phyloP scores from a whole-genome alignment of 2,329 filamentous ascomycete species.

The Colletotrichum karsti region DNA sequence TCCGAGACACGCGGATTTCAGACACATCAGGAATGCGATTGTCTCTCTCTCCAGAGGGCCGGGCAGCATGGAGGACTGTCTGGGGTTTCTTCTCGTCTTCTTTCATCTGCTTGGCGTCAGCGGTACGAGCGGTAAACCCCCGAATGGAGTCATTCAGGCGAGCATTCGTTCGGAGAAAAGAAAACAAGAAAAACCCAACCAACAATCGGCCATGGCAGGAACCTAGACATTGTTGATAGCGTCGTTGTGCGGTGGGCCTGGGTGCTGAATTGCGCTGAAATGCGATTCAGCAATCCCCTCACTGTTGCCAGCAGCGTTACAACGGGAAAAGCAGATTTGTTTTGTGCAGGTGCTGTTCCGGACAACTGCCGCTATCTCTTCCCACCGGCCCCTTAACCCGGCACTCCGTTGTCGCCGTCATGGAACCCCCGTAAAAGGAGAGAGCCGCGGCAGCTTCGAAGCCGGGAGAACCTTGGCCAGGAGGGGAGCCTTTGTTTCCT shows the following conservation, averaged over 20 bases:
- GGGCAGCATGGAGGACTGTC: background rate
- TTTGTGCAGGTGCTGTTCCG: slow-evolving; percentile 5
- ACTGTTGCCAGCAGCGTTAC: background rate
- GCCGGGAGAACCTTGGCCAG: slow-evolving; percentile 8
- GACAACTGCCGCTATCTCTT: slow-evolving; percentile 24
- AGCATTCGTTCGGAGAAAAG: background rate
- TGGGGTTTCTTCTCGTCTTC: background rate
- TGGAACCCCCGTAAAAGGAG: slow-evolving; percentile 20
- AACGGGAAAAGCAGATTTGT: background rate
- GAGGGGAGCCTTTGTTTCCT: slow-evolving; percentile 10
- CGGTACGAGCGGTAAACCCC: background rate
- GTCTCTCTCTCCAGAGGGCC: background rate
- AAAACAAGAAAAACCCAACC: background rate
- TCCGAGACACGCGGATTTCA: background rate
- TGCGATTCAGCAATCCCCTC: slow-evolving; percentile 1
- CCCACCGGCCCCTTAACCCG: slow-evolving; percentile 21
- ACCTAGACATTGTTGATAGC: background rate
- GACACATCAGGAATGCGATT: background rate
- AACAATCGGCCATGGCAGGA: slow-evolving; percentile 9
- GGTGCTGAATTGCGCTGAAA: slow-evolving; percentile 9
- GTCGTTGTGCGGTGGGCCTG: background rate
- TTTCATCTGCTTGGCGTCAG: background rate
- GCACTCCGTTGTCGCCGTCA: slow-evolving; percentile 12
- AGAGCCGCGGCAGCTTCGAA: slow-evolving; percentile 12
- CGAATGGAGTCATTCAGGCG: background rate